A percentile compares a stretch with the other conserved stretches of the same genome.
phyloP scores from a whole-genome alignment of 257 asterid species.

The Primulina huaijiensis region DNA sequence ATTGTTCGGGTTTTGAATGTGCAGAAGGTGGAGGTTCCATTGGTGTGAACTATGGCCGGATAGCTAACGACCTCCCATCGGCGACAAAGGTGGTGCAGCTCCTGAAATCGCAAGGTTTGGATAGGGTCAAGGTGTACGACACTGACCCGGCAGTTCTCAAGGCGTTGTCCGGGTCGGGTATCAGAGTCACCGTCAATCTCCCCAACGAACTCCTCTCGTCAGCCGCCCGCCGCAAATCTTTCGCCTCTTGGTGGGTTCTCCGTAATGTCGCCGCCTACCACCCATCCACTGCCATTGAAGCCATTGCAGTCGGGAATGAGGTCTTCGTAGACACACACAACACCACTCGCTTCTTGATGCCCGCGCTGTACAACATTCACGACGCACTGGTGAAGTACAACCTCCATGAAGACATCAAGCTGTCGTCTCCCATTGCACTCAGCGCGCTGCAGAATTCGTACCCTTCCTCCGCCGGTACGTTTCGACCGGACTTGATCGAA shows the following conservation, averaged over 20 bases:
- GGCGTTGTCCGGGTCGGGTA: slow-evolving; percentile 71
- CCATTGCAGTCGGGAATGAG: slow-evolving; percentile 91
- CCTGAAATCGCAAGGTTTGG: slow-evolving; percentile 61
- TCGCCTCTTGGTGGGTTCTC: slow-evolving; percentile 62
- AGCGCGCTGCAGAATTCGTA: slow-evolving; percentile 76
- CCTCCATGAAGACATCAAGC: slow-evolving; percentile 45
- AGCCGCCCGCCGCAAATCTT: slow-evolving; percentile 65
- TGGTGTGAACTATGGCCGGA: slow-evolving; percentile 84
- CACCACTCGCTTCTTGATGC: slow-evolving; percentile 65
- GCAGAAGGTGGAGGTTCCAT: slow-evolving; percentile 46
- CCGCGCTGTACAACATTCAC: slow-evolving; percentile 73
- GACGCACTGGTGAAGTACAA: slow-evolving; percentile 53
- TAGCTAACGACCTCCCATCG: slow-evolving; percentile 81
- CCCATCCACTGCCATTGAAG: slow-evolving; percentile 68
- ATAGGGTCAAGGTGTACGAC: slow-evolving; percentile 78
- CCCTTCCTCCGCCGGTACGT: slow-evolving; percentile 85
- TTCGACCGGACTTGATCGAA: slow-evolving; percentile 55
- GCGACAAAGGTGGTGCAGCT: slow-evolving; percentile 63
- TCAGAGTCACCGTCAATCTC: slow-evolving; percentile 63
- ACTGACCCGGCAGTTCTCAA: slow-evolving; percentile 77
- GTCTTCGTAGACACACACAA: slow-evolving; percentile 77
- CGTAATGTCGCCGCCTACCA: slow-evolving; percentile 58
- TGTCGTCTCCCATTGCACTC: slow-evolving; percentile 82
- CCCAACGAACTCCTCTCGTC: slow-evolving; percentile 80
- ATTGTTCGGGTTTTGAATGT: background rate